Conservation (phyloP, 208 protist genomes). For the Angomonas desouzai region DNA sequence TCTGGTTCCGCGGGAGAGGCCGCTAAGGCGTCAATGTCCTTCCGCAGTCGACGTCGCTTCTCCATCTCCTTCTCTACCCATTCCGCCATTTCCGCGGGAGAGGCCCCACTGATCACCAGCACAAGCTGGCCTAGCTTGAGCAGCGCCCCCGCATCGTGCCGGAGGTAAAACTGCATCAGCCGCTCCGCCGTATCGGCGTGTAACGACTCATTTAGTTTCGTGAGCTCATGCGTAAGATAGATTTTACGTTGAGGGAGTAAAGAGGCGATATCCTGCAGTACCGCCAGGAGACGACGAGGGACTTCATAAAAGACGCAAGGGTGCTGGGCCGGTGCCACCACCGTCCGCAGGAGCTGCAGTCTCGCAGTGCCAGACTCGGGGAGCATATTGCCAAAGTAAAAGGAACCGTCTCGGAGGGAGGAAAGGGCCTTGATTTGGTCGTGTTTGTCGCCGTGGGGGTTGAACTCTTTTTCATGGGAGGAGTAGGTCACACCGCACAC, state of each 20-base stretch:
- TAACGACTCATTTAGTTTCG: constrained; percentile 87
- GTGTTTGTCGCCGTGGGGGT: neutral
- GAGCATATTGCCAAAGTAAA: constrained; percentile 86
- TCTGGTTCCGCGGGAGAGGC: neutral
- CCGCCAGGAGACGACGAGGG: constrained; percentile 67
- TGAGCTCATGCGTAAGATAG: constrained; percentile 82
- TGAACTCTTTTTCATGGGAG: constrained; percentile 27
- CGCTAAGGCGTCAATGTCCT: constrained; percentile 37
- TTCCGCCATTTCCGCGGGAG: constrained; percentile 51
- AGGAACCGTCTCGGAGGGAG: constrained; percentile 64
- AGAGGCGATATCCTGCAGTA: constrained; percentile 80
- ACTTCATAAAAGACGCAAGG: constrained; percentile 89
- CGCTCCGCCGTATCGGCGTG: constrained; percentile 77
- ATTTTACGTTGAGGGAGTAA: constrained; percentile 70
- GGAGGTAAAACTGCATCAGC: constrained; percentile 69
- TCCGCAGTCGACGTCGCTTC: constrained; percentile 56
- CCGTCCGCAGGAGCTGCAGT: constrained; percentile 56
- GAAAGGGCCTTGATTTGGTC: constrained; percentile 4
- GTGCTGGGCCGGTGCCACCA: constrained; percentile 50
- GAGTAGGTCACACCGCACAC: constrained; percentile 70
- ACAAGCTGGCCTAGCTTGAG: constrained; percentile 81
- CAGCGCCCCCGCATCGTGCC: constrained; percentile 60
- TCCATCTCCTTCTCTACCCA: constrained; percentile 47
- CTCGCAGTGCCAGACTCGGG: constrained; percentile 59
- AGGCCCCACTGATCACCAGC: constrained; percentile 71